A percentile compares a stretch with the other conserved stretches of the same genome.
Conservation (phyloP, 2,329 filamentous ascomycete genomes). For the Talaromyces sp. region DNA sequence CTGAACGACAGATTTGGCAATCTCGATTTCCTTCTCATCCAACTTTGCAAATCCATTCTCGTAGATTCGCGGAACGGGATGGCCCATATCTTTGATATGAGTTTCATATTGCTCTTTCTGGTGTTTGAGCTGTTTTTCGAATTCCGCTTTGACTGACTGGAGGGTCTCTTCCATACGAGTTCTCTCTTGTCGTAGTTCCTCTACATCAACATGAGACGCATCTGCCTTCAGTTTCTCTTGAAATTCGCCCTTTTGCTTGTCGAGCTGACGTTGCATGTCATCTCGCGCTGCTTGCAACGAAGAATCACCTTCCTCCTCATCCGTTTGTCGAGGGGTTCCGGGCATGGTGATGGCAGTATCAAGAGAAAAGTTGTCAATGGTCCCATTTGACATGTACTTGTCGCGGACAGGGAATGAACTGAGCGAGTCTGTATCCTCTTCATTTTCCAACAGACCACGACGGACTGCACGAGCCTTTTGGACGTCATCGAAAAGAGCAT, state of each 20-base stretch:
- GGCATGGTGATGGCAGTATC: constrained; percentile 94
- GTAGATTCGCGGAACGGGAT: constrained; percentile 52
- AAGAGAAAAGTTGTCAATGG: constrained; percentile 90
- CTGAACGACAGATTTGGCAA: constrained; percentile 62
- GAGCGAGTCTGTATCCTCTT: constrained; percentile 82
- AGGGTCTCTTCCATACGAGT: constrained; percentile 78
- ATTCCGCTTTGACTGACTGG: constrained; percentile 74
- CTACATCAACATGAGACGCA: constrained; percentile 67
- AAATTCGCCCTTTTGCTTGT: constrained; percentile 79
- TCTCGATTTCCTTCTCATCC: constrained; percentile 66
- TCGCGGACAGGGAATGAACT: constrained; percentile 84
- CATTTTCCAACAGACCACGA: constrained; percentile 60
- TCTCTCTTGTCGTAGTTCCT: constrained; percentile 80
- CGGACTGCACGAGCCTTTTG: constrained; percentile 82
- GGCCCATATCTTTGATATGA: constrained; percentile 71
- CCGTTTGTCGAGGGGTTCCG: constrained; percentile 72
- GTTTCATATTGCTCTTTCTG: constrained; percentile 83
- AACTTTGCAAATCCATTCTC: constrained; percentile 50
- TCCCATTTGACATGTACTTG: constrained; percentile 93
- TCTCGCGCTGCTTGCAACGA: constrained; percentile 70
- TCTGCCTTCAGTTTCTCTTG: constrained; percentile 74
- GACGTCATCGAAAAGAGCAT: constrained; percentile 88
- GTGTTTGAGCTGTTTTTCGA: constrained; percentile 77
- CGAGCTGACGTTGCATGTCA: constrained; percentile 77
- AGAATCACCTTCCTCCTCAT: constrained; percentile 60